phyloP scores from a whole-genome alignment of 1,139 yeast genomes.

The Lodderomyces elongisporus region DNA sequence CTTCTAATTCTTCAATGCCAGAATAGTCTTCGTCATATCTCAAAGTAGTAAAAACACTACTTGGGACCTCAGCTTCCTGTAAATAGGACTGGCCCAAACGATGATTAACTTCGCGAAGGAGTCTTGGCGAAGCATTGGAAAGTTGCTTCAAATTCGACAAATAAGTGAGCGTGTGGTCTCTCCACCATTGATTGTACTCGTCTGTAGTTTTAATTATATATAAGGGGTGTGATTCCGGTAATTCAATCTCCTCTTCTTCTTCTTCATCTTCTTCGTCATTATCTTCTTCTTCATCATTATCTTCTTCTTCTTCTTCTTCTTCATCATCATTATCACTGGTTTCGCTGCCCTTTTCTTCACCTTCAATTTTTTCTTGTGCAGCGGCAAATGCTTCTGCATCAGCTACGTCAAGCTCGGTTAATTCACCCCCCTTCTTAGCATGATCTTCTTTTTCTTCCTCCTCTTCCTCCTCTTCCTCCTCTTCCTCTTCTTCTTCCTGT shows the following conservation, averaged over 20 bases:
- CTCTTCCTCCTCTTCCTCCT: conserved; percentile 21
- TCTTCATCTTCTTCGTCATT: conserved; percentile 21
- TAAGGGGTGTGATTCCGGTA: conserved; percentile 52
- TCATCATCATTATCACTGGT: too few species aligned
- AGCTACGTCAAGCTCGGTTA: conserved; percentile 17
- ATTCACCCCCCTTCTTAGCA: conserved; percentile 22
- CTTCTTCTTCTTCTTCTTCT: conserved; percentile 22
- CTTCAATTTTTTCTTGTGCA: conserved; percentile 22
- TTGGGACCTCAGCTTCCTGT: conserved; percentile 59
- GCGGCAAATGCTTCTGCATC: background rate
- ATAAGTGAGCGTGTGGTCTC: conserved; percentile 45
- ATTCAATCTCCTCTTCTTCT: conserved; percentile 26
- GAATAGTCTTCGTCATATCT: conserved; percentile 54
- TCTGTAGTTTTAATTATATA: conserved; percentile 31
- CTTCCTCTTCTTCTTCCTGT: conserved; percentile 38
- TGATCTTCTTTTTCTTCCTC: conserved; percentile 19
- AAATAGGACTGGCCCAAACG: conserved; percentile 59
- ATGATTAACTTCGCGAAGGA: conserved; percentile 38
- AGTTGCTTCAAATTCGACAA: conserved; percentile 30
- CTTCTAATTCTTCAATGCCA: conserved; percentile 34
- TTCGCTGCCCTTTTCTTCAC: too few species aligned
- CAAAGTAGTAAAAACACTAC: conserved; percentile 50
- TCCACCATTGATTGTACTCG: conserved; percentile 51
- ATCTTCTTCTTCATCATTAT: too few species aligned
- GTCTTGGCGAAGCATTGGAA: conserved; percentile 11